Evolutionary conservation across 2,329 filamentous ascomycete species (phyloP).

Genomic region (Clonostachys sp.): DNA sequence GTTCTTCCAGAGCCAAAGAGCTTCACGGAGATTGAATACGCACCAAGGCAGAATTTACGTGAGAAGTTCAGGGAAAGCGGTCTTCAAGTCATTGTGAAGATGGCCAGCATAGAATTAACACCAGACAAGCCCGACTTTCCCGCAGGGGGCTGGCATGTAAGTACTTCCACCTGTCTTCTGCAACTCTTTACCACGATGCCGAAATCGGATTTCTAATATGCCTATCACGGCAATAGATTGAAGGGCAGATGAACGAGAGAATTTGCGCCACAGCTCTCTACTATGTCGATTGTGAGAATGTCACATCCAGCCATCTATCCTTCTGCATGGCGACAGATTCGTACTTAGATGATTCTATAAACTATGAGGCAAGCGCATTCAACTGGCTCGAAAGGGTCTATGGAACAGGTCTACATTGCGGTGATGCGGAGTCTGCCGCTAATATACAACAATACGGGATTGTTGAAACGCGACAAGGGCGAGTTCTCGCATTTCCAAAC

Average conservation of each 20-base stretch:
- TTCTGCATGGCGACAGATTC: slow-evolving; percentile 3
- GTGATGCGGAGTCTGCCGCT: no score
- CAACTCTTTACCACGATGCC: no score
- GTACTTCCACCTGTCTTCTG: no score
- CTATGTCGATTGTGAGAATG: slow-evolving; percentile 14
- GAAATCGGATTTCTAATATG: no score
- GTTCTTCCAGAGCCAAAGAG: slow-evolving; percentile 13
- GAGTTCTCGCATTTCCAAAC: slow-evolving; percentile 5
- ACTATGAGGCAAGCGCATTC: slow-evolving; percentile 1
- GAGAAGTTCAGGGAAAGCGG: slow-evolving; percentile 19
- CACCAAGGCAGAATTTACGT: slow-evolving; percentile 1
- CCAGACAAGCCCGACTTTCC: slow-evolving; percentile 45
- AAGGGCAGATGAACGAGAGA: slow-evolving; percentile 31
- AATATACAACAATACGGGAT: slow-evolving; percentile 2
- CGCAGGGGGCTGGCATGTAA: slow-evolving; percentile 39
- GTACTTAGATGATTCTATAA: neutral
- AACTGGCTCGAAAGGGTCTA: slow-evolving; percentile 2
- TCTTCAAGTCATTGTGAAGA: slow-evolving; percentile 57
- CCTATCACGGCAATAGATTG: neutral
- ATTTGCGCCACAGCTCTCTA: slow-evolving; percentile 8
- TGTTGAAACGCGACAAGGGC: slow-evolving; percentile 2
- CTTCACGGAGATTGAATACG: slow-evolving; percentile 28
- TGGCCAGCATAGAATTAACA: slow-evolving; percentile 52
- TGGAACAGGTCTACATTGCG: neutral
- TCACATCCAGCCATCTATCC: slow-evolving; percentile 23